These are phyloP conservation scores for Sporothrix curviconia DNA, from an alignment of 2,329 filamentous ascomycete genomes.

Conservation along the genomic window DNA sequence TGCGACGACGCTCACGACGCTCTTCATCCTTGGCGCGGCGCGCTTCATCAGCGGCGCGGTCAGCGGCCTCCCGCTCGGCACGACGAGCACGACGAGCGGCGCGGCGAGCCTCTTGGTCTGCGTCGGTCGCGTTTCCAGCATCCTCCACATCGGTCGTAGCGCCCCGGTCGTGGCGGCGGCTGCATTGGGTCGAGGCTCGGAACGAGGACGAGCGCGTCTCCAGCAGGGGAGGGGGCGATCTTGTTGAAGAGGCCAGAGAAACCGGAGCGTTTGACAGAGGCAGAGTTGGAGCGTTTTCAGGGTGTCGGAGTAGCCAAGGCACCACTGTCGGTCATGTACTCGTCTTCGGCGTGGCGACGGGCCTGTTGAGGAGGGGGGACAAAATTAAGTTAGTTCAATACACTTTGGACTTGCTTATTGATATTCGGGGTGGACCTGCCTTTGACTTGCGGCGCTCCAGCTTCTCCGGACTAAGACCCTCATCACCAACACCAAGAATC, in stretches of 20 bases:
- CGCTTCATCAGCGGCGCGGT: slow-evolving; percentile 49
- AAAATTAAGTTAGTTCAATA: neutral
- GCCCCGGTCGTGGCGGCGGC: slow-evolving; percentile 41
- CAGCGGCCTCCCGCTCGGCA: slow-evolving; percentile 44
- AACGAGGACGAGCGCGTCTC: neutral
- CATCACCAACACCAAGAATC: slow-evolving; percentile 55
- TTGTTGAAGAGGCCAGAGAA: slow-evolving; percentile 58
- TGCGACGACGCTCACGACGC: slow-evolving; percentile 48
- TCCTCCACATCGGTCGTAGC: slow-evolving; percentile 46
- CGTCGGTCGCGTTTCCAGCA: slow-evolving; percentile 21
- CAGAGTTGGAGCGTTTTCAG: slow-evolving; percentile 55
- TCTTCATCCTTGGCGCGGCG: slow-evolving; percentile 51
- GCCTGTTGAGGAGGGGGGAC: slow-evolving; percentile 45
- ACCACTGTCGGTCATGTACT: slow-evolving; percentile 49
- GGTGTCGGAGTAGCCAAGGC: slow-evolving; percentile 43
- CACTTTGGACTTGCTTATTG: neutral
- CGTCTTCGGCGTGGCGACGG: slow-evolving; percentile 57
- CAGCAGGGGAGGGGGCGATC: slow-evolving; percentile 36
- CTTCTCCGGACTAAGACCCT: slow-evolving; percentile 41
- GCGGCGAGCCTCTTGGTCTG: slow-evolving; percentile 52
- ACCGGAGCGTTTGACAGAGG: slow-evolving; percentile 53
- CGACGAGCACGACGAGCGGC: slow-evolving; percentile 56
- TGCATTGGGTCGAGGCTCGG: slow-evolving; percentile 33
- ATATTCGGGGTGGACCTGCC: slow-evolving; percentile 26
- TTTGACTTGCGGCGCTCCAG: slow-evolving; percentile 38